Evolutionary conservation across 352 stramenopile species (phyloP).

Genomic region (Phytopythium cucurbitacearum): DNA sequence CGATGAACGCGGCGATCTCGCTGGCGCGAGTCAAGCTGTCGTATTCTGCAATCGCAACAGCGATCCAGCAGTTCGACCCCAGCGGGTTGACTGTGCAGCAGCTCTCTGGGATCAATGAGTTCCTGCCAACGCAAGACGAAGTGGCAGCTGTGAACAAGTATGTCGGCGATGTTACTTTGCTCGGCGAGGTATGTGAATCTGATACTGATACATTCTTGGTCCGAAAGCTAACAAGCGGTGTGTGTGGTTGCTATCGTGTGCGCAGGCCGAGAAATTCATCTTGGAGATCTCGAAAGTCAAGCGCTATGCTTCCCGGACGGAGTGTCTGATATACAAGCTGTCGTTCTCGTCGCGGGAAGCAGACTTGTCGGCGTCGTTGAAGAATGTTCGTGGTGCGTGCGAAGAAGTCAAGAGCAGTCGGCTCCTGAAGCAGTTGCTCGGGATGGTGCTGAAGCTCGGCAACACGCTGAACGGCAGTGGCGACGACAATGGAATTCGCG

Average conservation of each 20-base stretch:
- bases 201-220: neutral
- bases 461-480: constrained; percentile 95
- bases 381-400: constrained; percentile 86
- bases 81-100: constrained; percentile 63
- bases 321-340: constrained; percentile 82
- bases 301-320: constrained; percentile 54
- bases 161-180: constrained; percentile 44
- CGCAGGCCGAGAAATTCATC: constrained; percentile 85
- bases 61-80: constrained; percentile 63
- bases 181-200: constrained; percentile 54
- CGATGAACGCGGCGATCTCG: constrained; percentile 98
- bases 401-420: constrained; percentile 93
- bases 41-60: constrained; percentile 84
- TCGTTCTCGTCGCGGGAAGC: constrained; percentile 66
- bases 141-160: constrained; percentile 77
- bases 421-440: constrained; percentile 92
- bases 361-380: constrained; percentile 79
- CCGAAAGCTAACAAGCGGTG: neutral
- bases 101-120: constrained; percentile 90
- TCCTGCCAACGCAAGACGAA: constrained; percentile 93
- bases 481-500: constrained; percentile 84
- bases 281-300: constrained; percentile 80
- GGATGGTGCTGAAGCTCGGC: constrained; percentile 96
- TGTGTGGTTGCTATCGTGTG: constrained; percentile 1
- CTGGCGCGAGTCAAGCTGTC: constrained; percentile 93